phyloP scores from a whole-genome alignment of 129 eudicot genomes.

The Tanacetum coccineum region DNA sequence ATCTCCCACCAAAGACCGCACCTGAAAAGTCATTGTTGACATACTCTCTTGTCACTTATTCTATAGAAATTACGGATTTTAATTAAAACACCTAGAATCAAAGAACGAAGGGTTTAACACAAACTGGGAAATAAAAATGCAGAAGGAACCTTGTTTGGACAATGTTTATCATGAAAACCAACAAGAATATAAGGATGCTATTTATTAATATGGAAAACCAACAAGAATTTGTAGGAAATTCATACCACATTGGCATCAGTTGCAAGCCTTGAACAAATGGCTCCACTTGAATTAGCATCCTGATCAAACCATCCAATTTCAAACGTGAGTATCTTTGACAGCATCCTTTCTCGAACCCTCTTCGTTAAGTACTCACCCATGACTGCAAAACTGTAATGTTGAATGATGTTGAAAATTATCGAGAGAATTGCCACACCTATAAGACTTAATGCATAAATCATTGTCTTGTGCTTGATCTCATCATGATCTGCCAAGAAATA shows the following conservation, averaged over 20 bases:
- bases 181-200: too few species aligned
- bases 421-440: conserved; percentile 56
- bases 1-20: conserved; percentile 68
- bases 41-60: neutral
- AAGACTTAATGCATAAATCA: conserved; percentile 50
- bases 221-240: neutral
- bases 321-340: conserved; percentile 72
- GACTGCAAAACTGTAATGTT: conserved; percentile 69
- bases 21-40: conserved; percentile 37
- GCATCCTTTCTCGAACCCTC: conserved; percentile 69
- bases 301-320: conserved; percentile 86
- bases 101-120: neutral
- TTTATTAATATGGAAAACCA: too few species aligned
- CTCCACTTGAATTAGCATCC: conserved; percentile 73
- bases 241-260: conserved; percentile 85
- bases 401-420: conserved; percentile 42
- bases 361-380: conserved; percentile 84
- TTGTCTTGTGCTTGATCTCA: conserved; percentile 54
- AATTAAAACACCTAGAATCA: neutral
- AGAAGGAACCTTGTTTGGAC: neutral
- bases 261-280: conserved; percentile 70
- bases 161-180: too few species aligned
- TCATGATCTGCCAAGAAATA: conserved; percentile 53
- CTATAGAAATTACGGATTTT: too few species aligned
- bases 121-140: neutral